Evolutionary conservation across 495 filamentous ascomycete species (phyloP).

Genomic region (Aspergillus taichungensis): DNA sequence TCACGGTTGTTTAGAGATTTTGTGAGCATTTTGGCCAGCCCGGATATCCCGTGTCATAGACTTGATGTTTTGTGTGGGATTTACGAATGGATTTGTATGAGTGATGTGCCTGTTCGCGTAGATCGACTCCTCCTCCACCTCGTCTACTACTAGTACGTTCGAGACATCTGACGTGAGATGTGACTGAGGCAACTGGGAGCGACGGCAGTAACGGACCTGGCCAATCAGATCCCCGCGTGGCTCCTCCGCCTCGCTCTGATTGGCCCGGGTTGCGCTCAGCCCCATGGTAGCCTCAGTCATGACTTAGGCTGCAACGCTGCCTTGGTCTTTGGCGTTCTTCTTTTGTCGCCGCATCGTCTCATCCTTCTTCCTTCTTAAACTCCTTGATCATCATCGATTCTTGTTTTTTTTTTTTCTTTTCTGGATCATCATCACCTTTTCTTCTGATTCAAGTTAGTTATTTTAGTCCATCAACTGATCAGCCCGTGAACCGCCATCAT

Average conservation of each 20-base stretch:
- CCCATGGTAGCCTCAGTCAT: neutral
- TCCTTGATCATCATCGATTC: neutral
- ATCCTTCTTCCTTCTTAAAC: neutral
- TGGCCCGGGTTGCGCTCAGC: conserved; percentile 1
- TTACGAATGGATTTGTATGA: too few species aligned
- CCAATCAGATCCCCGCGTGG: too few species aligned
- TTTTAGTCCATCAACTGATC: neutral
- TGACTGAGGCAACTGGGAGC: too few species aligned
- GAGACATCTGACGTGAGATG: too few species aligned
- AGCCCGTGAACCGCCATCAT: conserved; percentile 6
- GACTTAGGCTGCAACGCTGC: neutral
- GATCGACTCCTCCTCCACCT: too few species aligned
- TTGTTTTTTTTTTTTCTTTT: neutral
- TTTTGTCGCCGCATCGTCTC: neutral
- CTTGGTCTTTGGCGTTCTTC: neutral
- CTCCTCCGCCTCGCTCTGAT: too few species aligned
- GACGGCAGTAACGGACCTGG: too few species aligned
- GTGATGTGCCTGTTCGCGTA: too few species aligned
- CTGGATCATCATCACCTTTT: neutral
- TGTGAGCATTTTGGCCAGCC: neutral
- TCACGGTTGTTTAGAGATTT: neutral
- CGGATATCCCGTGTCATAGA: conserved; percentile 1
- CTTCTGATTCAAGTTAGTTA: neutral
- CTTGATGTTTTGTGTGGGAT: neutral
- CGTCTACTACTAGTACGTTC: too few species aligned